A percentile compares a stretch with the other conserved stretches of the same genome.
These are phyloP conservation scores for Aspergillus kassunensis DNA, from an alignment of 495 filamentous ascomycete species.

Conservation along the genomic window DNA sequence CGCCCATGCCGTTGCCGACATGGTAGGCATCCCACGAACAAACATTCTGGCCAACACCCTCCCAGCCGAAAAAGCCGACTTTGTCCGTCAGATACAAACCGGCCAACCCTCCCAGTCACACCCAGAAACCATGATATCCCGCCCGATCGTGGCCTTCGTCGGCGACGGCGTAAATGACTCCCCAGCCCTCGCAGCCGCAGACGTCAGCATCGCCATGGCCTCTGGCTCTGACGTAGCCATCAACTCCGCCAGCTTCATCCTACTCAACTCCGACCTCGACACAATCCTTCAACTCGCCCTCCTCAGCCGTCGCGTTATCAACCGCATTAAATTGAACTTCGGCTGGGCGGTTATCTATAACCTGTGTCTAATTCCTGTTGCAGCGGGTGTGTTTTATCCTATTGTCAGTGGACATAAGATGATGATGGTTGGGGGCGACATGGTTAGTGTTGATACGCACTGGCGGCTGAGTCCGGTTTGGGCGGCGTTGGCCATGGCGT, in stretches of 20 bases:
- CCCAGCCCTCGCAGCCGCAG: conserved; percentile 72
- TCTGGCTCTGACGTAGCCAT: conserved; percentile 84
- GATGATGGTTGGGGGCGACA: conserved; percentile 19
- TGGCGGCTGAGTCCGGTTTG: conserved; percentile 72
- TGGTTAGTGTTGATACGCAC: conserved; percentile 29
- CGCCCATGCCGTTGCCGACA: conserved; percentile 63
- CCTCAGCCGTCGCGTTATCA: conserved; percentile 68
- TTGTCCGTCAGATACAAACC: conserved; percentile 73
- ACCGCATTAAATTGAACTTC: conserved; percentile 81
- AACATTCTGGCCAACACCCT: conserved; percentile 87
- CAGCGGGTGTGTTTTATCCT: conserved; percentile 77
- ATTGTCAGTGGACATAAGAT: conserved; percentile 50
- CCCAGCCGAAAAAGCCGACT: conserved; percentile 79
- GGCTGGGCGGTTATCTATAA: conserved; percentile 89
- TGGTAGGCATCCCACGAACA: conserved; percentile 66
- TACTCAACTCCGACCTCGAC: conserved; percentile 68
- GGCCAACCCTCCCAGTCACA: conserved; percentile 1
- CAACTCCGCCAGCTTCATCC: conserved; percentile 75
- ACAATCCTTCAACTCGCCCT: conserved; percentile 69
- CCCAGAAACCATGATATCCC: neutral
- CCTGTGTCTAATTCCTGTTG: conserved; percentile 69
- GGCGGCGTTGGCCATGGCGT: conserved; percentile 83
- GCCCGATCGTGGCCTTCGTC: conserved; percentile 55
- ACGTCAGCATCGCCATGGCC: conserved; percentile 81
- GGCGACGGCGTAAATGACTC: conserved; percentile 91